These are phyloP conservation scores for Rhynchospora breviuscula DNA, from an alignment of 176 grass and related monocot genomes.

Conservation along the genomic window DNA sequence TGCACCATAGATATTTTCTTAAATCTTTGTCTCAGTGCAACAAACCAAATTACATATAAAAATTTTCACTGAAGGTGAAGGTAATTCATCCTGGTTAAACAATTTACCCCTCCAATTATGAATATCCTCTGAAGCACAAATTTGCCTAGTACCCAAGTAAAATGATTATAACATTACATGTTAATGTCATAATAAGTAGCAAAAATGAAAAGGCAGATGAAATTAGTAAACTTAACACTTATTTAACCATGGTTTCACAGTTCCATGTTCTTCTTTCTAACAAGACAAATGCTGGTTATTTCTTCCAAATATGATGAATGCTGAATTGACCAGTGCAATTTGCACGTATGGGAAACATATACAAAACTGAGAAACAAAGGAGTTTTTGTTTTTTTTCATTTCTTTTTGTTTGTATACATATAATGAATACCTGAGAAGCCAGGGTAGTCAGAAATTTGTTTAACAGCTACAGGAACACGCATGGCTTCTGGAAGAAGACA, in stretches of 20 bases:
- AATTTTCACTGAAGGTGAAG: not conserved
- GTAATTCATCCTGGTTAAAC: not conserved
- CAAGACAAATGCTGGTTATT: not conserved
- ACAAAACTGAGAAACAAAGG: not conserved
- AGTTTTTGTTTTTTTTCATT: not conserved
- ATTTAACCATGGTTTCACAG: not conserved
- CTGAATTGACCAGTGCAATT: not conserved
- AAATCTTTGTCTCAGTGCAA: too few species aligned
- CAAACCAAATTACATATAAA: too few species aligned
- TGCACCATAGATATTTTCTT: too few species aligned
- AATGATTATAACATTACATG: not conserved
- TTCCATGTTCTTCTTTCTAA: not conserved
- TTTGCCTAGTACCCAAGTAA: not conserved
- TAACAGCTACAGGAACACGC: slow-evolving; percentile 58
- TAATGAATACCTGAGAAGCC: slow-evolving; percentile 57
- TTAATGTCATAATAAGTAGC: not conserved
- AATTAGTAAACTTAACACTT: not conserved
- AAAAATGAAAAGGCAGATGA: not conserved
- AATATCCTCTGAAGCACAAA: not conserved
- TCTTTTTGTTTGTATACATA: not conserved
- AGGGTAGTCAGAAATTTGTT: slow-evolving; percentile 59
- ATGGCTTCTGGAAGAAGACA: slow-evolving; percentile 95
- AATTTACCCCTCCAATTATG: not conserved
- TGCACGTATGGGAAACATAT: not conserved
- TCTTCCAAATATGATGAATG: not conserved